phyloP scores from a whole-genome alignment of 108 stramenopile genomes.

The Nitzschia sp. region DNA sequence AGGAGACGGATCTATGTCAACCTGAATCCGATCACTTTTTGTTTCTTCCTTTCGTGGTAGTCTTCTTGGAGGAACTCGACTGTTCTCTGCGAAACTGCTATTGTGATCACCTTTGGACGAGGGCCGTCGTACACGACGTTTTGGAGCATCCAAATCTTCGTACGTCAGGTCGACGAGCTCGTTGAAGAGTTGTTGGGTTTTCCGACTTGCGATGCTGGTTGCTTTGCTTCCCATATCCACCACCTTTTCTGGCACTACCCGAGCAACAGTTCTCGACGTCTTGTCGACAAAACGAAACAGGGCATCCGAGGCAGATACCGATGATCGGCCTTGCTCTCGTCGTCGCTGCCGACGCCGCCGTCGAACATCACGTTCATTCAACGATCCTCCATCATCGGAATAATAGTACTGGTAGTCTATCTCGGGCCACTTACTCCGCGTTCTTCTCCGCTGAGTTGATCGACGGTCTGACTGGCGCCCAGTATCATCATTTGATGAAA shows the following conservation, averaged over 20 bases:
- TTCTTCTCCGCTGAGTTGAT: too few species aligned
- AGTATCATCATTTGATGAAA: too few species aligned
- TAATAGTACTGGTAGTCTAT: too few species aligned
- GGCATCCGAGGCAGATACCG: neutral
- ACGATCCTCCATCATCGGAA: too few species aligned
- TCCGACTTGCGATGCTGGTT: neutral
- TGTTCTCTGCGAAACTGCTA: neutral
- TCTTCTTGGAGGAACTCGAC: neutral
- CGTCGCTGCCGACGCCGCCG: neutral
- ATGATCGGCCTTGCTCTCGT: neutral
- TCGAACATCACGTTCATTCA: too few species aligned
- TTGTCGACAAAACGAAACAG: neutral
- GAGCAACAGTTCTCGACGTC: neutral
- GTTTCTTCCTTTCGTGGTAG: neutral
- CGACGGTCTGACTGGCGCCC: too few species aligned
- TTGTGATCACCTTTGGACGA: neutral
- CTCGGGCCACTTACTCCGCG: too few species aligned
- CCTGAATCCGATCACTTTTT: neutral
- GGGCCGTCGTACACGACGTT: neutral
- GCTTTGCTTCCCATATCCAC: conserved; percentile 5
- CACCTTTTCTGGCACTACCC: neutral
- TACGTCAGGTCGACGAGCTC: conserved; percentile 1
- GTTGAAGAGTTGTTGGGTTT: neutral
- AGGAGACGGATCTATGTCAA: neutral
- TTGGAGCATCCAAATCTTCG: neutral